phyloP scores from a whole-genome alignment of 2,329 filamentous ascomycete species.

The Trichoderma sp. region DNA sequence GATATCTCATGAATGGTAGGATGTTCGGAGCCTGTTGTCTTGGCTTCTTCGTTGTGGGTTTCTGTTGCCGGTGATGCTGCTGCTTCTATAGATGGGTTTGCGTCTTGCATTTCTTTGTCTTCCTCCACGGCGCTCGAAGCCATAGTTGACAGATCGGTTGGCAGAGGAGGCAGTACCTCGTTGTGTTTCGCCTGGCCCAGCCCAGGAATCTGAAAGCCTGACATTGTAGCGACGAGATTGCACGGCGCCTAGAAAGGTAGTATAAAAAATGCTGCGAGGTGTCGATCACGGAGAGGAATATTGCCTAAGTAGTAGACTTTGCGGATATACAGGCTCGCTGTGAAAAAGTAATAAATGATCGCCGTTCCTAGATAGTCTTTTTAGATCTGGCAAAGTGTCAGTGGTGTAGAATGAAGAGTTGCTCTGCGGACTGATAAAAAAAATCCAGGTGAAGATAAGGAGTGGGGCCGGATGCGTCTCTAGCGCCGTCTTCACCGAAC shows the following conservation, averaged over 20 bases:
- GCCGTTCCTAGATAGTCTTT: background rate
- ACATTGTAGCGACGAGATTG: slow-evolving; percentile 38
- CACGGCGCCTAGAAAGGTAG: background rate
- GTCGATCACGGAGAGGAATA: background rate
- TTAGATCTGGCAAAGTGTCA: background rate
- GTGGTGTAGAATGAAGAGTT: background rate
- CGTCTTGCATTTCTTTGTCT: slow-evolving; percentile 33
- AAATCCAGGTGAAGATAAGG: slow-evolving; percentile 40
- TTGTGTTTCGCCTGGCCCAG: slow-evolving; percentile 50
- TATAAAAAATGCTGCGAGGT: background rate
- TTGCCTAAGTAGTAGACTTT: background rate
- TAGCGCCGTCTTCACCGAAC: slow-evolving; percentile 28
- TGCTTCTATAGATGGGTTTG: slow-evolving; percentile 4
- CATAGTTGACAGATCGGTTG: slow-evolving; percentile 39
- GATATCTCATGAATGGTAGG: slow-evolving; percentile 23
- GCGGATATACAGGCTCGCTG: background rate
- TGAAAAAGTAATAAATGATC: background rate
- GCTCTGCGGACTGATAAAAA: slow-evolving; percentile 30
- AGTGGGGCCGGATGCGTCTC: slow-evolving; percentile 28
- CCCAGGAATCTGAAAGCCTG: slow-evolving; percentile 50
- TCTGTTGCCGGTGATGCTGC: slow-evolving; percentile 25
- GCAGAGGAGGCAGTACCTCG: slow-evolving; percentile 46
- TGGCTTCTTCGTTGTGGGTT: slow-evolving; percentile 18
- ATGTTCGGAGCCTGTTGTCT: background rate
- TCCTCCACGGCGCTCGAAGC: slow-evolving; percentile 36